Base-by-base conservation (phyloP, 2,329 filamentous ascomycete species). In the Fulvia fulva region DNA sequence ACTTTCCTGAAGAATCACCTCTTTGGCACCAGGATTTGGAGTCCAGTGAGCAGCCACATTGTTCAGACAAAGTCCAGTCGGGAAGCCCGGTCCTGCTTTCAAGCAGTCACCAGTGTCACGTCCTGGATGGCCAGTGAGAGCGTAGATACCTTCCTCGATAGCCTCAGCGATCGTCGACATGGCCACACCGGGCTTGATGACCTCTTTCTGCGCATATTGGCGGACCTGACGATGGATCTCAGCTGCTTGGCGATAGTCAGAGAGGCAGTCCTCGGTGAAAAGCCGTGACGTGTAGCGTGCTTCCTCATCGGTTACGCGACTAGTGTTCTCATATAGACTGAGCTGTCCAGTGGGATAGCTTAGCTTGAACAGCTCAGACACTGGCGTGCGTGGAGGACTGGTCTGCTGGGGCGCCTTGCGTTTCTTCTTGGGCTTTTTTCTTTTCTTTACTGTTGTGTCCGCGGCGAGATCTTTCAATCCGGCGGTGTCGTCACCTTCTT, bases 181-280 rank as follows among this genome's bases (percentile, higher is more conserved):
- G 6, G 82, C 84, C 80, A 90, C 87, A 50, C 91, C 91, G 0
- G 91, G 91, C 78, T 88, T 88, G 46, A 61, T 57, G 70, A 94
- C 89, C 72, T 87, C 89, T 72, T 87, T 87, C 75, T 90, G 87
- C 3, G 89, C 90, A 82, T 89, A 92, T 73, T 91, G 87, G 52
- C 91, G 87, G 57, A 94, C 90, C 72, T 95, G 89, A 57, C 91
- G 86, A 74, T 96, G 91, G n/a, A 90, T 84, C 76, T 95, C 90
- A n/a, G 90, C 89, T 49, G 85, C 90, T 68, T 92, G 84, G 61
- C 91, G 87, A 73, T 92, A 95, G 69, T 95, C 90, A 60, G 82
- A 80, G 53, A 95, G 76, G 77, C 90, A 92, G 63, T 92, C 87
- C 66, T 84, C 86, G 74, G 91, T 88, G 78, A 91, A 84, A n/a